Conservation (phyloP, 306 rosid species). For the Cucumis hystrix region DNA sequence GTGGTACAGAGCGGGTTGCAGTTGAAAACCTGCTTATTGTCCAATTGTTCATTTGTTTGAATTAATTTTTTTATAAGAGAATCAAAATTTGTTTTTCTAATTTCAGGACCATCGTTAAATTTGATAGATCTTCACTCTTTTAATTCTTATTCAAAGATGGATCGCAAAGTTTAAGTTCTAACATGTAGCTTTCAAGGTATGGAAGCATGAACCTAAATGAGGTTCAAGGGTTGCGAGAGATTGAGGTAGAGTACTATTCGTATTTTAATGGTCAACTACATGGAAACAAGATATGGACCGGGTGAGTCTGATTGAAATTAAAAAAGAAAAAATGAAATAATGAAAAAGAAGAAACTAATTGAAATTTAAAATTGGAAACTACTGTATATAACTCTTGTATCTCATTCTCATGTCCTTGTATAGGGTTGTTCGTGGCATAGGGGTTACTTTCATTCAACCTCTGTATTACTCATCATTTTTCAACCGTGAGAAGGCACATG, state of each 20-base stretch:
- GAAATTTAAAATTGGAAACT: not conserved
- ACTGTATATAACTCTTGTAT: slow-evolving; percentile 16
- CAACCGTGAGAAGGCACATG: slow-evolving; percentile 63
- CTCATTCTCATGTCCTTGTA: slow-evolving; percentile 17
- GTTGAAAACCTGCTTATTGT: not conserved
- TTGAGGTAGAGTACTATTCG: slow-evolving; percentile 45
- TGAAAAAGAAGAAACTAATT: not conserved
- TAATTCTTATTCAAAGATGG: not conserved
- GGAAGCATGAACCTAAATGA: slow-evolving; percentile 46
- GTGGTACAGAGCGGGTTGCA: not conserved
- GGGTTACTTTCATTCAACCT: slow-evolving; percentile 82
- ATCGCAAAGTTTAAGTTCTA: not conserved
- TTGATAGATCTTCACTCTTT: not conserved
- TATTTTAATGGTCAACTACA: slow-evolving; percentile 76
- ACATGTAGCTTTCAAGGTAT: slow-evolving; percentile 32
- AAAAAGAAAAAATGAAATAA: not conserved
- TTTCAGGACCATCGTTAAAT: not conserved
- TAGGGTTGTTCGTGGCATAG: slow-evolving; percentile 74
- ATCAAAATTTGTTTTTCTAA: not conserved
- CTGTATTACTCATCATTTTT: slow-evolving; percentile 47
- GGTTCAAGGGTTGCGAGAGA: slow-evolving; percentile 59
- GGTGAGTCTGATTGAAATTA: slow-evolving; percentile 34
- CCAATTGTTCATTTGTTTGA: not conserved
- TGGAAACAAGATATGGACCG: slow-evolving; percentile 71
- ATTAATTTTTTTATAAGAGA: not conserved